Evolutionary conservation across 164 flowering plant species (phyloP).

Genomic region (Protea cynaroides): DNA sequence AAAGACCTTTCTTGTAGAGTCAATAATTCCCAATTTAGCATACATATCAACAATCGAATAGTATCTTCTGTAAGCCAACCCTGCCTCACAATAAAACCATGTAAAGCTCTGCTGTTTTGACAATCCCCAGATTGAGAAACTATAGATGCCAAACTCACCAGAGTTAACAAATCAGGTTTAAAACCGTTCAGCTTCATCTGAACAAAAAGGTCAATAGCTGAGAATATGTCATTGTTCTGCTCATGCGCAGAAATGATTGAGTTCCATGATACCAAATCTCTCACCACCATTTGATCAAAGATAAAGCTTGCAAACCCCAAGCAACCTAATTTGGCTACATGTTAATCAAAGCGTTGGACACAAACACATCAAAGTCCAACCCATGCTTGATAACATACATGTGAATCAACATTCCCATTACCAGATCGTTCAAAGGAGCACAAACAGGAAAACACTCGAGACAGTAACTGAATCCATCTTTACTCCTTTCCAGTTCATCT

Average conservation of each 20-base stretch:
- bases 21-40: constrained; percentile 48
- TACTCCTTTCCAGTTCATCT: constrained; percentile 43
- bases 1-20: constrained; percentile 40
- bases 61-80: constrained; percentile 36
- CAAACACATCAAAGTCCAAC: constrained; percentile 44
- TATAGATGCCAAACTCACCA: constrained; percentile 59
- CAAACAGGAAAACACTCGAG: constrained; percentile 46
- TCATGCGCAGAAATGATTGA: constrained; percentile 69
- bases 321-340: constrained; percentile 53
- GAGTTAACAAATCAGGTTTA: constrained; percentile 46
- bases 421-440: constrained; percentile 33
- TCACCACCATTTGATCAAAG: constrained; percentile 44
- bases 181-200: constrained; percentile 42
- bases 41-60: constrained; percentile 71
- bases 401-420: constrained; percentile 40
- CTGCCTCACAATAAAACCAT: constrained; percentile 38
- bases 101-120: constrained; percentile 34
- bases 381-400: constrained; percentile 51
- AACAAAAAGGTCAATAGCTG: constrained; percentile 32
- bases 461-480: constrained; percentile 52
- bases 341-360: constrained; percentile 62
- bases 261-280: constrained; percentile 66
- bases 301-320: constrained; percentile 29
- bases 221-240: constrained; percentile 39
- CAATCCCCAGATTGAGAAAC: constrained; percentile 41